These are phyloP conservation scores for Colletotrichum graminicola DNA, from an alignment of 2,329 filamentous ascomycete genomes.

Conservation along the genomic window DNA sequence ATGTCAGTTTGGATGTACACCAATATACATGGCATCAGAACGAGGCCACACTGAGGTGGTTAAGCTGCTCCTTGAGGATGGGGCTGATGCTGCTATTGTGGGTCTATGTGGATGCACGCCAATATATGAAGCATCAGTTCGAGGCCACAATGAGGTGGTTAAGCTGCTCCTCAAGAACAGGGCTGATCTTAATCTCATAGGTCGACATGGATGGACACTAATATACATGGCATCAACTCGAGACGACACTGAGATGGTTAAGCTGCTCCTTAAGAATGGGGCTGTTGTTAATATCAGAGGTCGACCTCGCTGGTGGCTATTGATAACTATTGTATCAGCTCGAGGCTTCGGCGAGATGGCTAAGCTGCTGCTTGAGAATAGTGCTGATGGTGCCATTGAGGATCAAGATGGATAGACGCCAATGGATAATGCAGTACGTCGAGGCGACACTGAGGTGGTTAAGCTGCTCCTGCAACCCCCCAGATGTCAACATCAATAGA, in stretches of 20 bases:
- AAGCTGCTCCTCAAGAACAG: neutral
- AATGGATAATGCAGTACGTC: fast-evolving
- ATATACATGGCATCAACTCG: fast-evolving
- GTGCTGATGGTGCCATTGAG: neutral
- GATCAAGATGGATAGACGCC: neutral
- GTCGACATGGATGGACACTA: no score
- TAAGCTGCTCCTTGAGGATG: neutral
- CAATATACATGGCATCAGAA: neutral
- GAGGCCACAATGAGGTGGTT: neutral
- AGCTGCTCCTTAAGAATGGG: neutral
- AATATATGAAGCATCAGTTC: neutral
- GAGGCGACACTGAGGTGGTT: neutral
- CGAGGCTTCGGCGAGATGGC: no score
- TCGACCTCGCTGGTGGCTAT: no score
- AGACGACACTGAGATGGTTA: neutral
- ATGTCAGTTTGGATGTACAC: neutral
- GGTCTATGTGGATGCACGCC: fast-evolving
- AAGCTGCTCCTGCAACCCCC: neutral
- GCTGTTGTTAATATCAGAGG: neutral
- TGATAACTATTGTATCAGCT: no score
- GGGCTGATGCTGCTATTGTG: neutral
- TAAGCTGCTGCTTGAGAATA: neutral
- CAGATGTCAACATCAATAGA: neutral
- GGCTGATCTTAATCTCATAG: neutral
- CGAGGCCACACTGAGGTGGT: neutral